Percentiles rank a stretch among this genome's conserved stretches.
Conservation (phyloP, 192 early-diverging fungal genomes). For the Podila epicladia region DNA sequence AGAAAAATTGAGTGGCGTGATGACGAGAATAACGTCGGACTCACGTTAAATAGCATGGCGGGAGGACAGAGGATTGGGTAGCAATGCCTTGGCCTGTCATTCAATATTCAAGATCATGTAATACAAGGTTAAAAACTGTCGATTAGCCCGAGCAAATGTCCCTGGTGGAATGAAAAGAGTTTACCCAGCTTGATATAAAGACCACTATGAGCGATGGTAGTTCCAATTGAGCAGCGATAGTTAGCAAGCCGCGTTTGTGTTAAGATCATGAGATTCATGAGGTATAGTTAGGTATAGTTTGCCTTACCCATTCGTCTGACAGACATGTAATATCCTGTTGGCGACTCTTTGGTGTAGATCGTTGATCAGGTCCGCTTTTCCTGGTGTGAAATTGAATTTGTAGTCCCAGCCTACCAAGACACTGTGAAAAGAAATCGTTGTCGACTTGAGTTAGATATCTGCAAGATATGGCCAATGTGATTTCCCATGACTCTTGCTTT, state of each 20-base stretch:
- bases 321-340: conserved; percentile 76
- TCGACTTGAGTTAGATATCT: too few relatives aligned
- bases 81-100: conserved; percentile 79
- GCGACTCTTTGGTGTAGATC: conserved; percentile 80
- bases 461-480: too few relatives aligned
- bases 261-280: neutral
- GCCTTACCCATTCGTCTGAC: conserved; percentile 74
- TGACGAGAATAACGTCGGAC: conserved; percentile 7
- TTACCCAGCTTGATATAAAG: conserved; percentile 84
- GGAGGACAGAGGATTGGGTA: conserved; percentile 70
- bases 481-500: neutral
- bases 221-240: neutral
- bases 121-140: too few relatives aligned
- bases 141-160: too few relatives aligned
- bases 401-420: conserved; percentile 71
- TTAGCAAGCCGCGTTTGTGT: neutral
- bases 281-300: neutral
- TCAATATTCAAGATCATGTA: too few relatives aligned
- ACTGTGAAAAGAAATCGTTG: conserved; percentile 7
- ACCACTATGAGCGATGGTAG: conserved; percentile 52
- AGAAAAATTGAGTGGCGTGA: conserved; percentile 7
- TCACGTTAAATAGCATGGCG: conserved; percentile 55
- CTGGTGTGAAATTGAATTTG: conserved; percentile 85
- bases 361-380: conserved; percentile 67
- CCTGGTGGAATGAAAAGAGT: too few relatives aligned